Base-by-base conservation (phyloP, 192 early-diverging fungal species). In the Irineochytrium annulatum region DNA sequence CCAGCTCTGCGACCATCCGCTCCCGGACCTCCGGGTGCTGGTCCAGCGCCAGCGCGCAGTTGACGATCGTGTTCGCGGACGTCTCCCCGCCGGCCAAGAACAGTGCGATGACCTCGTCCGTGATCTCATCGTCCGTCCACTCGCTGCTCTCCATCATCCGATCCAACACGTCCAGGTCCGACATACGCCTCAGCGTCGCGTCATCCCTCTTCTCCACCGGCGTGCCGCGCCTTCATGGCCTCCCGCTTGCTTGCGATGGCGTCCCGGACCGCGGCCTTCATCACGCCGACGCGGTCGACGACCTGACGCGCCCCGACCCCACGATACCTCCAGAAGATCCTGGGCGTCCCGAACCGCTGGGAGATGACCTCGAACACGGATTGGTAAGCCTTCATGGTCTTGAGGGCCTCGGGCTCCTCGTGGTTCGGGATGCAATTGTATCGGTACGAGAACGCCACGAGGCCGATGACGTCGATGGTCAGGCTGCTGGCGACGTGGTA, bases 51-150 rank as follows among this genome's bases (percentile, higher is more conserved):
- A 60, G 20, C 13, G 62, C 20, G 26, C 32, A 49, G 54, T 46
- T 73, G n/a, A 67, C 60, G 19, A 78, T 19, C 14, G 74, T 60
- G 49, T 78, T 76, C 19, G 67, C 53, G 16, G 73, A 66, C 4
- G 76, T 78, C 62, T 77, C 72, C 32, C 63, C 60, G 11, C 73
- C 73, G 14, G 75, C 75, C n/a, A 76, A 24, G 52, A 77, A 73
- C 41, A 78, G 73, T 5, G 52, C 76, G 3, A 62, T 24, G 3
- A 77, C 51, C 48, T 78, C 76, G 43, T 64, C 67, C 32, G 59
- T 43, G 29, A 78, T 66, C 45, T 78, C 76, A n/a, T 65, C 62
- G 19, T 64, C 48, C 3, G 58, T 63, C 48, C 73, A 73, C 24
- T 53, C 27, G 11, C 34, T 22, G 1, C 37, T 37, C 13, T 16